Percentiles rank a stretch among this genome's conserved stretches.
Evolutionary conservation across 2,329 filamentous ascomycete species (phyloP).

Genomic region (Aspergillus hiratsukae): DNA sequence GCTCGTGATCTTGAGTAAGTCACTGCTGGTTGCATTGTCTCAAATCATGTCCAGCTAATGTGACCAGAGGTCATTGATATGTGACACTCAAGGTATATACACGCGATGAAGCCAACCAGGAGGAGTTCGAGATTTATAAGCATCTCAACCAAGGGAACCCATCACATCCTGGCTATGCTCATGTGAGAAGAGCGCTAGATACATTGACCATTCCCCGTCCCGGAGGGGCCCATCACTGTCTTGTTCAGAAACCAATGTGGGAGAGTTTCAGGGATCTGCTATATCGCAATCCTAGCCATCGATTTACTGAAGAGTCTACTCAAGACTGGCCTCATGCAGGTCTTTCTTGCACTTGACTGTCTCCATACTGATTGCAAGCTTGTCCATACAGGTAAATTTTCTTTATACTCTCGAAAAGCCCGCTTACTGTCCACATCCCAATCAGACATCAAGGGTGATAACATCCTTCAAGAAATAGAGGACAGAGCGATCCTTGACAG

Average conservation of each 20-base stretch:
- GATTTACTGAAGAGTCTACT: slow-evolving; percentile 39
- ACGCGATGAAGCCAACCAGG: slow-evolving; percentile 12
- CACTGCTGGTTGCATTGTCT: background rate
- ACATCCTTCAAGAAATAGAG: slow-evolving; percentile 37
- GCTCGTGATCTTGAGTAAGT: slow-evolving; percentile 25
- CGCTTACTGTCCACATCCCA: background rate
- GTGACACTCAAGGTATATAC: slow-evolving; percentile 23
- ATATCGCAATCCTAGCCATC: slow-evolving; percentile 31
- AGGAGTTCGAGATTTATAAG: slow-evolving; percentile 28
- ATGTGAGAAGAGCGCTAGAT: slow-evolving; percentile 29
- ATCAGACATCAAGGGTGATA: slow-evolving; percentile 43
- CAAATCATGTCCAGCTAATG: slow-evolving; percentile 7
- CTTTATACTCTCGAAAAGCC: background rate
- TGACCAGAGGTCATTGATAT: slow-evolving; percentile 18
- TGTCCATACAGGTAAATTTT: slow-evolving; percentile 40
- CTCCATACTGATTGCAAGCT: slow-evolving; percentile 43
- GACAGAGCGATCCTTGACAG: slow-evolving; percentile 33
- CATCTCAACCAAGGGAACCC: slow-evolving; percentile 20
- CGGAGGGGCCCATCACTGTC: slow-evolving; percentile 25
- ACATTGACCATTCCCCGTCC: slow-evolving; percentile 27
- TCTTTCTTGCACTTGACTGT: slow-evolving; percentile 41
- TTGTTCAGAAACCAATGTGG: slow-evolving; percentile 36
- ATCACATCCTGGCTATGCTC: slow-evolving; percentile 23
- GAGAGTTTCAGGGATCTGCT: slow-evolving; percentile 40
- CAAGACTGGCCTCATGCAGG: slow-evolving; percentile 32